Evolutionary conservation across 129 eudicot genomes (phyloP).

Genomic region (Apium graveolens): DNA sequence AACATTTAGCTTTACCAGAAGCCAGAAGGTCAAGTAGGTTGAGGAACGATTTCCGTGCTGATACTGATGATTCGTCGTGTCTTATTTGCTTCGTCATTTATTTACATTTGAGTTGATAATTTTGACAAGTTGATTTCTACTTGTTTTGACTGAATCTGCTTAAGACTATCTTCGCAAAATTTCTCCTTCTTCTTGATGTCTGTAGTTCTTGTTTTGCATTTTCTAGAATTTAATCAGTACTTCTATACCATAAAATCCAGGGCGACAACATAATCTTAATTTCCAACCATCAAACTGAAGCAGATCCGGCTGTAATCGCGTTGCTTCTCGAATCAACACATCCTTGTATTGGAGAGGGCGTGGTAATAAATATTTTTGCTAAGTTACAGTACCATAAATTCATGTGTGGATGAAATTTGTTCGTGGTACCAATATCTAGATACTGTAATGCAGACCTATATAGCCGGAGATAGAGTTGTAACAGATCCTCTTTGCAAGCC

Average conservation of each 20-base stretch:
- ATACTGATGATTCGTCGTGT: neutral
- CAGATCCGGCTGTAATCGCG: slow-evolving; percentile 94
- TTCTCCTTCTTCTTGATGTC: slow-evolving; percentile 11
- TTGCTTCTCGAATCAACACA: slow-evolving; percentile 66
- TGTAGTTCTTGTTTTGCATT: slow-evolving; percentile 11
- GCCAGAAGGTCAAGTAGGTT: neutral
- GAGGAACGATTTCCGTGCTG: neutral
- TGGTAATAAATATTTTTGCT: slow-evolving; percentile 33
- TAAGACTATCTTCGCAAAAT: neutral
- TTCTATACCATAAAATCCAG: slow-evolving; percentile 33
- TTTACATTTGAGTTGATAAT: neutral
- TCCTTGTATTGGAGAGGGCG: slow-evolving; percentile 62
- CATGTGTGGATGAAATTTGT: slow-evolving; percentile 3
- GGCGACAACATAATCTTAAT: slow-evolving; percentile 81
- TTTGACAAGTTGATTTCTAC: neutral
- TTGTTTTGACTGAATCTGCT: neutral
- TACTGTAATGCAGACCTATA: slow-evolving; percentile 61
- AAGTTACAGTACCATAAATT: slow-evolving; percentile 9
- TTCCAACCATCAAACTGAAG: slow-evolving; percentile 99
- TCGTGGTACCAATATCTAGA: slow-evolving; percentile 11
- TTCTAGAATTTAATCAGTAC: slow-evolving; percentile 20
- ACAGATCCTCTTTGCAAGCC: slow-evolving; percentile 99
- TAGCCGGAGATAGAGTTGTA: slow-evolving; percentile 94
- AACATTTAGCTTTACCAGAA: neutral
- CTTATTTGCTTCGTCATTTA: neutral